These are phyloP conservation scores for Ligustrum vulgare DNA, from an alignment of 257 asterid species.

Conservation along the genomic window DNA sequence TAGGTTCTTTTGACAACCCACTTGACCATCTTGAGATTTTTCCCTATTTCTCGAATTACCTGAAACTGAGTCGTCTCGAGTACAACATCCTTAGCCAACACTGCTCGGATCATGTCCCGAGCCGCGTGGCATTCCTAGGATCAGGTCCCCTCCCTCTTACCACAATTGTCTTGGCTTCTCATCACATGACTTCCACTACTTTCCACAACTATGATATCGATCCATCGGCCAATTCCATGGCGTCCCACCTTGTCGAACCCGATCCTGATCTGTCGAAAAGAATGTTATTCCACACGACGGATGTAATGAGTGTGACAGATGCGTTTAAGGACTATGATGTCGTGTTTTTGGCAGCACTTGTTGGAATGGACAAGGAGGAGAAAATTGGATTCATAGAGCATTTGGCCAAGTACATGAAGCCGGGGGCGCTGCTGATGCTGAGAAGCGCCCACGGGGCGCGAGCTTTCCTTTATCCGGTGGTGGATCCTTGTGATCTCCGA, in stretches of 20 bases:
- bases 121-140: slow-evolving; percentile 65
- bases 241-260: slow-evolving; percentile 48
- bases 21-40: slow-evolving; percentile 58
- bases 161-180: slow-evolving; percentile 70
- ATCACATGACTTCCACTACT: slow-evolving; percentile 48
- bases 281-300: slow-evolving; percentile 56
- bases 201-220: slow-evolving; percentile 83
- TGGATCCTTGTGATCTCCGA: slow-evolving; percentile 60
- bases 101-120: slow-evolving; percentile 23
- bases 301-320: slow-evolving; percentile 56
- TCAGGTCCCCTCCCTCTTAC: slow-evolving; percentile 94
- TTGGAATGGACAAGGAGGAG: slow-evolving; percentile 77
- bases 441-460: slow-evolving; percentile 93
- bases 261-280: slow-evolving; percentile 54
- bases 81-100: slow-evolving; percentile 53
- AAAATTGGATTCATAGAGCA: slow-evolving; percentile 58
- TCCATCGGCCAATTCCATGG: slow-evolving; percentile 57
- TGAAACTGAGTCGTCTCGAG: slow-evolving; percentile 66
- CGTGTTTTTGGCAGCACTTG: slow-evolving; percentile 83
- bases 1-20: slow-evolving; percentile 51
- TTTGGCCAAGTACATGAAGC: slow-evolving; percentile 57
- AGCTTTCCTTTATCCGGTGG: slow-evolving; percentile 77
- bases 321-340: slow-evolving; percentile 59
- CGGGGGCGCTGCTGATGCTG: slow-evolving; percentile 74
- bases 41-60: slow-evolving; percentile 75